Conservation (phyloP, 345 rosid species). For the Populus nigra region DNA sequence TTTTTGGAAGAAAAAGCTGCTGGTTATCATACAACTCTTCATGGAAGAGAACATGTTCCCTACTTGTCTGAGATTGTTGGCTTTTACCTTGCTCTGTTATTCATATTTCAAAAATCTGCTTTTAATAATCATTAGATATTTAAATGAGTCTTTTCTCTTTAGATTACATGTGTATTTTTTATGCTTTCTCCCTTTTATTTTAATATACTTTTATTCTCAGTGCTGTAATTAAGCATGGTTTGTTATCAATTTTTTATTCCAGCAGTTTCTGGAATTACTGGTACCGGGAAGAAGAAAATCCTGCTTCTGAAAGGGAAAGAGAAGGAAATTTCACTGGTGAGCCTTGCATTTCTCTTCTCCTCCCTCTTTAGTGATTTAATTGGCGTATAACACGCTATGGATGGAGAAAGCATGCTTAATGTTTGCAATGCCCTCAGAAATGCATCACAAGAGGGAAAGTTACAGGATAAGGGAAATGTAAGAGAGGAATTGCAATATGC, state of each 20-base stretch:
- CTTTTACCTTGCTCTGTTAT: not conserved
- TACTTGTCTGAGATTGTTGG: not conserved
- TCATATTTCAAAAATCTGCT: not conserved
- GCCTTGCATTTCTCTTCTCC: constrained; percentile 19
- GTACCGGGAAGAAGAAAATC: constrained; percentile 49
- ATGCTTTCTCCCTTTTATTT: not conserved
- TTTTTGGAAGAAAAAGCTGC: not conserved
- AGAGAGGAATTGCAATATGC: not conserved
- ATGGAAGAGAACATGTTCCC: not conserved
- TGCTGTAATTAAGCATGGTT: not conserved
- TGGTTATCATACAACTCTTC: not conserved
- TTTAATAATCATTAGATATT: not conserved
- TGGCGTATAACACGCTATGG: not conserved
- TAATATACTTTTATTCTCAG: not conserved
- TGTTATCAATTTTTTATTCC: constrained; percentile 18
- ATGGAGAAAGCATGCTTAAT: constrained; percentile 1
- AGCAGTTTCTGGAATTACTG: constrained; percentile 42
- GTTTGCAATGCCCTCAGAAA: not conserved
- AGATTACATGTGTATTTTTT: not conserved
- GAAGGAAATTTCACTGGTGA: constrained; percentile 50
- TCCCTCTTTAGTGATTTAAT: not conserved
- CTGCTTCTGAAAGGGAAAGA: constrained; percentile 65
- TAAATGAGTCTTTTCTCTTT: not conserved
- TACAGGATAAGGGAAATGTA: not conserved
- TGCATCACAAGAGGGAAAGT: not conserved